Evolutionary conservation across 768 basidiomycete genomes (phyloP), one percentile per base, ranked within the genome.

Genomic region (Zangia roseola): DNA sequence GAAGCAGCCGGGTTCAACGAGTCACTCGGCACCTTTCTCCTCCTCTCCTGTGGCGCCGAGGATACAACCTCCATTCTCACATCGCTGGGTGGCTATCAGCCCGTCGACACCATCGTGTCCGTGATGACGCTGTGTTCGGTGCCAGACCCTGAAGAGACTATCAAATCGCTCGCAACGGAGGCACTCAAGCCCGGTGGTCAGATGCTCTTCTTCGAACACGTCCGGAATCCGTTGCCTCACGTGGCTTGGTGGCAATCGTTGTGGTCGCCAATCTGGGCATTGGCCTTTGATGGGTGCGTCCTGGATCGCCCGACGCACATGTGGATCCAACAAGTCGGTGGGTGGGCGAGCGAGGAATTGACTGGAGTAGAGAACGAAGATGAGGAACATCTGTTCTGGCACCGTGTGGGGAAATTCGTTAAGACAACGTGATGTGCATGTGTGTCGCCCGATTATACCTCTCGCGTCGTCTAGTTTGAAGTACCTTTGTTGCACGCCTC

Each of bases 231-330:
- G 1, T 63, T 67, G 0, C 44, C 57, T 7, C 80, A 84, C 52
- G 77, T 87, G 3, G 77, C 78, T 8, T 79, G 81, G 79, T 89
- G 86, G 86, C 88, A 91, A 64, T 52, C 71, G 0, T 74, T 86
- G 41, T 89, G 86, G 88, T 75, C 83, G 2, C 87, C 87, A 0
- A 6, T 88, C 5, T 91, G 88, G 88, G 59, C 61, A 6, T 34
- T 73, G 1, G 65, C 69, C 2, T 81, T 84, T 46, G 84, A 81
- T 55, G 86, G 87, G 13, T 89, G 88, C 57, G 69, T 69, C 50
- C 56, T 88, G 35, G 83, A 86, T 53, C 71, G 81, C 7, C 79
- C 81, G 10, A 76, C 78, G 3, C 74, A 71, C 26, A 12, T 75
- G 0, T 80, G 74, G 71, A 56, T 83, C 10, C 65, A 73, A 19